Evolutionary conservation across 805 yeast species (phyloP), one percentile per base, ranked within the genome.

Genomic region (Cyberlindnera euphorbiiphila): DNA sequence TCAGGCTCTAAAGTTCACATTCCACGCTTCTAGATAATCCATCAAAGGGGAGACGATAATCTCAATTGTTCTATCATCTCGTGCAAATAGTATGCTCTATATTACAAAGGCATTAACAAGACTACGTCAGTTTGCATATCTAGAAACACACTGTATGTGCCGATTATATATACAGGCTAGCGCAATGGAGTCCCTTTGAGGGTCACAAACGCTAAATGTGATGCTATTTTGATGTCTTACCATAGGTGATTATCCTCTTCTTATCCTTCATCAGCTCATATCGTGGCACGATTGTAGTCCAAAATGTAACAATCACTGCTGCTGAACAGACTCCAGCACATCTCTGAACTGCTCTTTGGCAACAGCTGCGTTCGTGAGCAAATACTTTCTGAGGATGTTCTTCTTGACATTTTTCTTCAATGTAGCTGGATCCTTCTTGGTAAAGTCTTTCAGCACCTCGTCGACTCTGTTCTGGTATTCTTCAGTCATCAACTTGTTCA

Each of bases 361-460:
- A 20, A 36, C 26, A 6, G 42, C 51, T 11, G 53, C 43, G 24
- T 48, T 45, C 26, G 66, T 64, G 49, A 72, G 62, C 19, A 78
- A 63, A 57, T 71, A 80, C 61, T 83, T 85, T 56, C 87, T 72
- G 50, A 85, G 60, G 31, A 85, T 61, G 59, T 88, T 88, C 66
- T 84, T 85, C 55, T 71, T 77, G 16, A 80, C 76, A 57, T 70
- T 69, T 35, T 64, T 65, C 55, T 74, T 72, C 45, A 72, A 49
- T 19, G 41, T 25, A 14, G 64, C 60, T 7, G 74, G 71, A 22
- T 68, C 60, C 39, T 56, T 46, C 38, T 53, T 58, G 9, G 71
- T 68, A 34, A 67, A 51, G 26, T 54, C 56, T 24, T 45, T 39
- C 18, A 68, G 53, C 25, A 72, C 64, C 25, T 48, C 45, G 31